Evolutionary conservation across 208 protist genomes (phyloP), one percentile per base, ranked within the genome.

Genomic region (Acanthamoeba lenticulata): DNA sequence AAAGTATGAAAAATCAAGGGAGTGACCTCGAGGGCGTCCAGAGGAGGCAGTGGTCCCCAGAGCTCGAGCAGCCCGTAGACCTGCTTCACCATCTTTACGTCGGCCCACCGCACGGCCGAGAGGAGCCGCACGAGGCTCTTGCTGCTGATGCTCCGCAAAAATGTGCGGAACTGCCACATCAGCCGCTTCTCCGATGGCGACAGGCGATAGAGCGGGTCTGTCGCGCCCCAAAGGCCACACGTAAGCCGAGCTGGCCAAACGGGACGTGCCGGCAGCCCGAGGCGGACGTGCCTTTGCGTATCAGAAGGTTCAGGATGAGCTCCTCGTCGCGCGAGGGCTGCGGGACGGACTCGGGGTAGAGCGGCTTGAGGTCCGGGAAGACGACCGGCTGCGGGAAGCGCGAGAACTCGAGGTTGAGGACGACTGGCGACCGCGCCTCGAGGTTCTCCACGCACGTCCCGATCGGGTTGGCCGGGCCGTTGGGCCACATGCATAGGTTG

Each of bases 11-110:
- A 52, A 52, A 52, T 3, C 0, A 7, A 2, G 19, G 47, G 47
- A 19, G 19, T 52, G 47, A 52, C 93, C 55, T 97, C 95, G 15
- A 98, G 93, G 4, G 97, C 96, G 21, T 95, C 94, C 24, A 95
- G 77, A 0, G 97, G 94, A 9, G 72, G 57, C 11, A 97, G 47
- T 13, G 88, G 94, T 47, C 88, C 86, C 97, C 98, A 98, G 24
- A n/a, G 42, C 1, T 77, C 44, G 15, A 97, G 47, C n/a, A 98
- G 44, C 0, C 57, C 42, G 44, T 97, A 81, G 17, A 77, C 72
- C 40, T 96, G 85, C n/a, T 86, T 85, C 1, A 96, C 95, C 55
- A 89, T 85, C 2, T 32, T 36, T 13, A 93, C 21, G 27, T 96
- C 79, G 5, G 67, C 90, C 95, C 95, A 96, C 38, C 62, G 69